Base-by-base conservation (phyloP, 805 yeast genomes). In the Zygosaccharomyces siamensis region DNA sequence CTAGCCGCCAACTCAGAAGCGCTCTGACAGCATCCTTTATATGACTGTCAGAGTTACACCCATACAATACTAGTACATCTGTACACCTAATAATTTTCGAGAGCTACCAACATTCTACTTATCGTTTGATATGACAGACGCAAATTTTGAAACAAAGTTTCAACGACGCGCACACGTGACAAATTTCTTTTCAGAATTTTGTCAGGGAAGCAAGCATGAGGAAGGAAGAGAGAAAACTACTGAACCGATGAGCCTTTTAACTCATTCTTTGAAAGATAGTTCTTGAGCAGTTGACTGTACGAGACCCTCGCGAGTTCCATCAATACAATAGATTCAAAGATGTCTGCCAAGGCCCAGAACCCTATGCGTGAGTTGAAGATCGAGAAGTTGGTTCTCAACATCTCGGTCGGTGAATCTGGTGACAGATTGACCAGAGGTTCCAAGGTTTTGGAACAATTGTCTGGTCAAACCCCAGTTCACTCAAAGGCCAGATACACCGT, bases 381-480 rank as follows among this genome's bases (percentile, higher is more conserved):
- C 81, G 98, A 93, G 81, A 93, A 93, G 81, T 86, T 93, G 78
- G 97, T 93, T 78, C 87, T 93, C 78, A 93, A 93, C 93, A 93
- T 93, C 80, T 90, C 96, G 79, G 99, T 93, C 77, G 99, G 99
- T 82, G 99, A 93, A 81, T 90, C 97, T 78, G 99, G 99, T 84
- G 99, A 93, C 79, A 87, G 98, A 86, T 89, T 93, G 77, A 93
- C 99, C 82, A 92, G 99, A 87, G 99, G 99, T 69, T 93, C 99
- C 74, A 93, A 93, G 84, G 99, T 93, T 71, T 84, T 93, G 74
- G 99, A 93, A 82, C 99, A 93, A 83, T 86, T 93, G 71, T 92
- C 98, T 67, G 99, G 99, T 90, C 99, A 93, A 82, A 93, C 99
- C 71, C 99, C 99, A 76, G 99, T 93, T 69, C 97, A 88, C 78